phyloP scores from a whole-genome alignment of 2,329 filamentous ascomycete genomes.

The Dendryphion nanum region DNA sequence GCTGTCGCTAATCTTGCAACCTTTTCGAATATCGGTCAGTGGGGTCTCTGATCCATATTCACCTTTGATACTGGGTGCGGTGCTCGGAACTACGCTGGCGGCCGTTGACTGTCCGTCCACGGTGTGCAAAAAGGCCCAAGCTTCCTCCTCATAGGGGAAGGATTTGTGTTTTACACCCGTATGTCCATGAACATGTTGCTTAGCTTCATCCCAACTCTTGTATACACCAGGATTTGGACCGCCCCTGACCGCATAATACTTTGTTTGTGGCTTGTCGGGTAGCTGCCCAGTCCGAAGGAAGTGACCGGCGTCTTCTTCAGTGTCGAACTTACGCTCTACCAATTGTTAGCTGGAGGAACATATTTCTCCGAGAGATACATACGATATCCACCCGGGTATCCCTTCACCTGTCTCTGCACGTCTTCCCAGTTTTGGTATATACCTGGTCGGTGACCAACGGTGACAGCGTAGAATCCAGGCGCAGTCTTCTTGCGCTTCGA shows the following conservation, averaged over 20 bases:
- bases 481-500: constrained; percentile 57
- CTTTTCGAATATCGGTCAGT: constrained; percentile 13
- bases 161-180: constrained; percentile 60
- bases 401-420: constrained; percentile 60
- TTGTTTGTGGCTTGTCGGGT: no score
- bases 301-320: constrained; percentile 71
- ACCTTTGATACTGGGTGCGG: constrained; percentile 25
- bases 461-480: constrained; percentile 64
- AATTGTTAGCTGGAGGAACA: no score
- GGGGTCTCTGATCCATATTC: constrained; percentile 26
- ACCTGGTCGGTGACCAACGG: constrained; percentile 58
- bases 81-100: constrained; percentile 10
- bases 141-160: constrained; percentile 60
- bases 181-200: constrained; percentile 71
- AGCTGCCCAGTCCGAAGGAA: no score
- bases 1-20: constrained; percentile 19
- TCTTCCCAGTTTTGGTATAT: constrained; percentile 65
- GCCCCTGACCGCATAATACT: constrained; percentile 57
- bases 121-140: constrained; percentile 68
- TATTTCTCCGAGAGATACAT: constrained; percentile 12
- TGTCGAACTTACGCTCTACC: constrained; percentile 78
- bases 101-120: constrained; percentile 20
- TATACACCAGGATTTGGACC: constrained; percentile 62
- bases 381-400: constrained; percentile 52
- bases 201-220: constrained; percentile 66